phyloP scores from a whole-genome alignment of 345 rosid genomes.

The Hypericum androsaemum region DNA sequence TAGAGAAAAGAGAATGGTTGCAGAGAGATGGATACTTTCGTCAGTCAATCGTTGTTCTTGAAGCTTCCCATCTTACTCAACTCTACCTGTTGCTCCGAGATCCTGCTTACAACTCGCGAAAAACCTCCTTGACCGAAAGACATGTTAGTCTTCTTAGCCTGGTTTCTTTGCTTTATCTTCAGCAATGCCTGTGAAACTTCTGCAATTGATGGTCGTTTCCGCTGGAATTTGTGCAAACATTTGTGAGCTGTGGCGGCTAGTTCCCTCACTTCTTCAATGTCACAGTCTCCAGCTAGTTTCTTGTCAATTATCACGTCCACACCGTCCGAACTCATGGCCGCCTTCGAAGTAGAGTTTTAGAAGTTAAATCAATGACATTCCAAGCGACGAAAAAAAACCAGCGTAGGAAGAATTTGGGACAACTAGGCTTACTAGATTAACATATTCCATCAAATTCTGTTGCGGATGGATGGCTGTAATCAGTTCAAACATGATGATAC shows the following conservation, averaged over 20 bases:
- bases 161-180: conserved; percentile 51
- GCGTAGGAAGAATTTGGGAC: background rate
- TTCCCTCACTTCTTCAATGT: conserved; percentile 55
- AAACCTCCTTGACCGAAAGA: conserved; percentile 34
- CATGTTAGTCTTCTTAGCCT: conserved; percentile 23
- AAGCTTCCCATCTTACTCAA: conserved; percentile 41
- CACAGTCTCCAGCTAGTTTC: conserved; percentile 50
- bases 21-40: no score
- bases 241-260: conserved; percentile 56
- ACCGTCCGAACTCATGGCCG: conserved; percentile 78
- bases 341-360: conserved; percentile 26
- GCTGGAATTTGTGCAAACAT: conserved; percentile 64
- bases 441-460: conserved; percentile 84
- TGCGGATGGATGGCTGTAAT: conserved; percentile 91
- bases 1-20: no score
- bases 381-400: background rate
- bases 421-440: conserved; percentile 60
- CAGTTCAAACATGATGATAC: conserved; percentile 83
- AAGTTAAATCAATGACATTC: no score
- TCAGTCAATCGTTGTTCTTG: conserved; percentile 27
- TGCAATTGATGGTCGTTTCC: conserved; percentile 67
- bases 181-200: conserved; percentile 75
- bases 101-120: conserved; percentile 56
- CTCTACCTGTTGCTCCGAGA: conserved; percentile 64
- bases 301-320: conserved; percentile 74